These are phyloP conservation scores for Schizophyllum amplum DNA, from an alignment of 1,284 basidiomycete species.

Conservation along the genomic window DNA sequence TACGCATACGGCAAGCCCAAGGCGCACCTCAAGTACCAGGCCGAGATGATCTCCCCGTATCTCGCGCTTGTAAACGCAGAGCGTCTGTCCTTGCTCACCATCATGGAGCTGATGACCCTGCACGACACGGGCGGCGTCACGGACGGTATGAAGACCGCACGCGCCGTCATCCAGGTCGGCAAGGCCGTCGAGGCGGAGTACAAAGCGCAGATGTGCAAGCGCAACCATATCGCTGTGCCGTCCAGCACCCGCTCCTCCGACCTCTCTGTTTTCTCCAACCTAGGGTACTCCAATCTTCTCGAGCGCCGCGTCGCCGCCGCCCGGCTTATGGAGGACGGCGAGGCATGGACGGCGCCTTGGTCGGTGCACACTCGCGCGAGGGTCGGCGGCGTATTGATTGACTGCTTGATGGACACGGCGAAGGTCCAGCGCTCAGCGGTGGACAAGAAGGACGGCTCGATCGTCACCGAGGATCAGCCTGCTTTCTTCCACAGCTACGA, in stretches of 20 bases:
- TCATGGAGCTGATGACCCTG: constrained; percentile 86
- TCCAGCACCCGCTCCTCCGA: constrained; percentile 16
- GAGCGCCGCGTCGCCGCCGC: constrained; percentile 56
- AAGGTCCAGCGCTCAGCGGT: constrained; percentile 59
- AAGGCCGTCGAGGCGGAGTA: constrained; percentile 85
- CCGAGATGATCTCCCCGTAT: constrained; percentile 42
- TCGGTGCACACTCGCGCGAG: constrained; percentile 69
- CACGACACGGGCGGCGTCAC: constrained; percentile 70
- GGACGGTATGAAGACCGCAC: constrained; percentile 88
- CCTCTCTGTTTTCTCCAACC: constrained; percentile 34
- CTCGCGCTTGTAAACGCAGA: constrained; percentile 69
- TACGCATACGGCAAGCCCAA: not conserved
- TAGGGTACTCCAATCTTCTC: constrained; percentile 50
- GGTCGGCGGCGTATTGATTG: constrained; percentile 79
- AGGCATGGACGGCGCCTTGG: constrained; percentile 78
- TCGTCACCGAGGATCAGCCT: constrained; percentile 71
- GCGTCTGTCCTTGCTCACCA: constrained; percentile 83
- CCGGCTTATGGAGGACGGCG: constrained; percentile 54
- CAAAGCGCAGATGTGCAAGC: constrained; percentile 74
- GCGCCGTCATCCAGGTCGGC: constrained; percentile 79
- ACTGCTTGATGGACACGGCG: constrained; percentile 80
- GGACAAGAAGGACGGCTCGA: constrained; percentile 39
- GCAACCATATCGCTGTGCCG: constrained; percentile 52
- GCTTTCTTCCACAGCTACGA: constrained; percentile 94
- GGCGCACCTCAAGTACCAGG: constrained; percentile 1